Evolutionary conservation across 805 yeast genomes (phyloP), one percentile per base, ranked within the genome.

Genomic region (Monosporozyma unispora): DNA sequence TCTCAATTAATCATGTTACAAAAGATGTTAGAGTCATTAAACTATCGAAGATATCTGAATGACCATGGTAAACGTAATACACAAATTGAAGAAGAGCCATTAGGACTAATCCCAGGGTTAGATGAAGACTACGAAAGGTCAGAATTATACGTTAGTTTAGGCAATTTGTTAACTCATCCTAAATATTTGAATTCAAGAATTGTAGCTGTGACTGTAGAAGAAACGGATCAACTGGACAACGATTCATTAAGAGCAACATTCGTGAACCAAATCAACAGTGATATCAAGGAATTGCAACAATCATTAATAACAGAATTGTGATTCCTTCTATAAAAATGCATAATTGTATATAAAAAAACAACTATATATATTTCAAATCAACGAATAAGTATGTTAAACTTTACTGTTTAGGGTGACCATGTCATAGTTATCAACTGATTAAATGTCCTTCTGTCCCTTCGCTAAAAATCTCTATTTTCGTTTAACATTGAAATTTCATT

Each of bases 121-220:
- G 88, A 84, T 50, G 72, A 77, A 1, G 73, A 70, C 33, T 71
- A 75, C 27, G 84, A 81, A 51, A 73, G 83, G 51, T 76, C 73
- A n/a, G 79, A 76, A 23, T 75, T 90, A 52, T 69, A 73, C 3
- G 78, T 74, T 41, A 78, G 83, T 10, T 68, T 89, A 50, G 83
- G 78, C 49, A 86, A 87, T 55, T 72, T 90, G 39, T 72, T 87
- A 53, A 82, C 90, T 25, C 97, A 90, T 66, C 96, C 96, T 12
- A 88, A 87, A 64, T 89, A 81, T 56, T 69, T 90, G 52, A 75
- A 85, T 4, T 77, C 90, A 5, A 71, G 93, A 55, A 74, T 86
- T 3, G 72, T 76, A 2, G 78, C 90, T 2, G 75, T 82, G 2
- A 77, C 82, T 11, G 45, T 71, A 2, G 91, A 84, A 44, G 93